Percentiles rank a stretch among this genome's conserved stretches.
phyloP scores from a whole-genome alignment of 75 land plant species.

The Picea glauca region DNA sequence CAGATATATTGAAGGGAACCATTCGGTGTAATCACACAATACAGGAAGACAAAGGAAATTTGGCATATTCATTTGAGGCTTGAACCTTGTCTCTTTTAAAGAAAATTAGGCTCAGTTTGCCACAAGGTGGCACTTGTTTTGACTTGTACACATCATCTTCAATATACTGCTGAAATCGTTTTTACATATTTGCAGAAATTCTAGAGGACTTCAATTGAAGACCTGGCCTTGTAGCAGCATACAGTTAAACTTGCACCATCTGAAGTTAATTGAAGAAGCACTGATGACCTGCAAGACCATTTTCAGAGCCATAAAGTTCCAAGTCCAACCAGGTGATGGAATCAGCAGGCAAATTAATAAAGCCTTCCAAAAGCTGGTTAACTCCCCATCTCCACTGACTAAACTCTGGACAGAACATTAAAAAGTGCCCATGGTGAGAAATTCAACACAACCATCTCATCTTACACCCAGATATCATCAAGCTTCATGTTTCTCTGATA shows the following conservation, averaged over 20 bases:
- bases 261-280: not conserved
- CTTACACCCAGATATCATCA: not conserved
- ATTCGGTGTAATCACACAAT: not conserved
- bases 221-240: not conserved
- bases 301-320: not conserved
- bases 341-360: not conserved
- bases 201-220: not conserved
- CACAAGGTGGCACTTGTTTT: not conserved
- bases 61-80: not conserved
- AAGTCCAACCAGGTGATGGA: not conserved
- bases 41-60: not conserved
- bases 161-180: not conserved
- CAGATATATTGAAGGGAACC: no score
- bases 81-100: not conserved
- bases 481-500: slow-evolving; percentile 5
- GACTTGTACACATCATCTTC: slow-evolving; percentile 2
- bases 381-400: not conserved
- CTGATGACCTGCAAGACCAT: not conserved
- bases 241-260: not conserved
- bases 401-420: not conserved
- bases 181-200: not conserved
- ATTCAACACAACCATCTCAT: not conserved
- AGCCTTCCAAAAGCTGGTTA: not conserved
- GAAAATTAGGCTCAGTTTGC: not conserved
- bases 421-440: not conserved